Base-by-base conservation (phyloP, 148 eudicot genomes). In the Mesembryanthemum crystallinum region DNA sequence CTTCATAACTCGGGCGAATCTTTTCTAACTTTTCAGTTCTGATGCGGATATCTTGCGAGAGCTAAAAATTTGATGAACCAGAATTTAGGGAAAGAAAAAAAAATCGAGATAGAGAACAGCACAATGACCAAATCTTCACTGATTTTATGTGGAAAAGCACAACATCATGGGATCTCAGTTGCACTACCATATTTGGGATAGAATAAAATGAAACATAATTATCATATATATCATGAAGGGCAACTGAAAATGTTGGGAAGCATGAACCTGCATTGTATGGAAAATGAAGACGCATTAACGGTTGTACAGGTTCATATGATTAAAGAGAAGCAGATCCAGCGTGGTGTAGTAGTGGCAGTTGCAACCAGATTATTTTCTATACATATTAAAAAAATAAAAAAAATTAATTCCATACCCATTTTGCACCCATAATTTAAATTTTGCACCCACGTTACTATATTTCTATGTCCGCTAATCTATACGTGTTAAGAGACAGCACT, bases 1-100 rank as follows among this genome's bases (percentile, higher is more conserved):
- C 88, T 39, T 77, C 68, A 75, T 92, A 92, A 52, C 64, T 64
- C 62, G 94, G 94, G 30, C 87, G 83, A 55, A 90, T 82, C n/a
- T 75, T 72, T 76, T 92, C 92, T 73, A 92, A 64, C 4, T 82
- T 75, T 51, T 45, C 69, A 80, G 83, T 82, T 74, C 64, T 76
- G 68, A 86, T 66, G 28, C 78, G 45, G 24, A 79, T 9, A 79
- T 87, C 78, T 92, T 92, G 85, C 74, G 82, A 29, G 20, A 62
- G 3, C n/a, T 24, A 51, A 14, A 55, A 23, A n/a, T 21, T 4
- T 39, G 35, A 23, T n/a, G n/a, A n/a, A n/a, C n/a, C n/a, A 60
- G 54, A 45, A 29, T 1, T 12, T 18, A 20, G 49, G n/a, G n/a
- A 45, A 13, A 45, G 12, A 13, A 0, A 45, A 35, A 8, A 13